Evolutionary conservation across 192 early-diverging fungal species (phyloP).

Genomic region (Coemansia sp.): DNA sequence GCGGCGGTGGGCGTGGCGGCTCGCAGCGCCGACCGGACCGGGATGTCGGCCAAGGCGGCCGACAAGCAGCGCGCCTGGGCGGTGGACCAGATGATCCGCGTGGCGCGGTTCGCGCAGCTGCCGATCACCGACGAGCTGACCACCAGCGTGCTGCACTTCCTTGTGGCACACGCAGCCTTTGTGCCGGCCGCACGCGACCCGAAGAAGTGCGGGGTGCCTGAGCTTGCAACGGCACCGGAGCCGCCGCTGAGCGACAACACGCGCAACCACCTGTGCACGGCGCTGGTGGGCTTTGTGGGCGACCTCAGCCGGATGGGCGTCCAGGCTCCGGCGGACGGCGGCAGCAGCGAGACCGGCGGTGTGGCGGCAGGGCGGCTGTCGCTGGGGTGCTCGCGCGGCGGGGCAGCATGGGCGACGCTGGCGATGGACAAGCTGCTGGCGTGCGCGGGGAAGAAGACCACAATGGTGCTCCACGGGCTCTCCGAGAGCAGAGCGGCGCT

Average conservation of each 20-base stretch:
- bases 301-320: conserved; percentile 51
- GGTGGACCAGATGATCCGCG: conserved; percentile 74
- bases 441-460: conserved; percentile 10
- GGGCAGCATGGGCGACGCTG: conserved; percentile 23
- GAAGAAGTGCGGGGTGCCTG: conserved; percentile 44
- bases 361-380: conserved; percentile 8
- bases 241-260: conserved; percentile 62
- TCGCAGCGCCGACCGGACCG: conserved; percentile 26
- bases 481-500: conserved; percentile 15
- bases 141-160: conserved; percentile 63
- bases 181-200: conserved; percentile 44
- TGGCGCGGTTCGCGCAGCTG: conserved; percentile 72
- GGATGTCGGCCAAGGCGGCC: conserved; percentile 23
- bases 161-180: conserved; percentile 75
- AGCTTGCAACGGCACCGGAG: conserved; percentile 37
- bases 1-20: conserved; percentile 33
- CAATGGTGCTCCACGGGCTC: conserved; percentile 14
- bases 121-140: conserved; percentile 79
- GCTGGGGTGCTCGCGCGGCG: conserved; percentile 17
- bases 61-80: conserved; percentile 75
- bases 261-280: conserved; percentile 60
- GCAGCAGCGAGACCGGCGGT: conserved; percentile 5
- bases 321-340: conserved; percentile 5
- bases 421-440: conserved; percentile 24
- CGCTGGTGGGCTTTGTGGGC: conserved; percentile 68